Conservation (phyloP, 257 asterid species). For the Nicotiana otophora region DNA sequence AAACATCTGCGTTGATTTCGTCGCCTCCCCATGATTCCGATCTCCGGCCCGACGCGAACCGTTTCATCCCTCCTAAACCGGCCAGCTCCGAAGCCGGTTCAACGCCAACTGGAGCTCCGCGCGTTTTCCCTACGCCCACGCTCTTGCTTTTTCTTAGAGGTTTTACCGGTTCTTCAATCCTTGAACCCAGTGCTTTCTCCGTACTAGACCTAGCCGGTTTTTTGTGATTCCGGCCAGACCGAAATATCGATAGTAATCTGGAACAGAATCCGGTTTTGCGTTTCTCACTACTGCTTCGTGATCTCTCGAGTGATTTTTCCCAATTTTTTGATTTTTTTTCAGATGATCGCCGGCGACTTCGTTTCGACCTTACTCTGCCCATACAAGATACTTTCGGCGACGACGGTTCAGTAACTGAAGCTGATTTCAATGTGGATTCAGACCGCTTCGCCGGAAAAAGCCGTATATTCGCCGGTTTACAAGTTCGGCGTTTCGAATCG, state of each 20-base stretch:
- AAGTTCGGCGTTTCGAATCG: conserved; percentile 39
- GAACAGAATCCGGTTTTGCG: conserved; percentile 49
- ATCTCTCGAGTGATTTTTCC: conserved; percentile 29
- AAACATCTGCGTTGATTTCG: conserved; percentile 19
- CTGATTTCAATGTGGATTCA: conserved; percentile 33
- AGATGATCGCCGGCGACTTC: conserved; percentile 50
- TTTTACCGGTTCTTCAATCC: conserved; percentile 24
- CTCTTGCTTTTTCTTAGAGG: conserved; percentile 21
- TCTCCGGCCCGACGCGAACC: conserved; percentile 40
- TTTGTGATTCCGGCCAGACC: conserved; percentile 23
- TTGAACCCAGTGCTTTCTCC: conserved; percentile 20
- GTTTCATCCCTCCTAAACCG: conserved; percentile 38
- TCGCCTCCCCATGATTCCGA: conserved; percentile 21
- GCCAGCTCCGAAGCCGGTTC: conserved; percentile 27
- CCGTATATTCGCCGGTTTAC: conserved; percentile 36
- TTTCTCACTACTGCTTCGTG: conserved; percentile 29
- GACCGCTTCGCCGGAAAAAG: conserved; percentile 74
- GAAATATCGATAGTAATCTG: conserved; percentile 43
- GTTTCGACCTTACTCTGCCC: conserved; percentile 88
- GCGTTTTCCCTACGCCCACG: conserved; percentile 8
- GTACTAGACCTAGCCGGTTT: conserved; percentile 29
- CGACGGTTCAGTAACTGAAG: conserved; percentile 55
- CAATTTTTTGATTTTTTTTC: conserved; percentile 28
- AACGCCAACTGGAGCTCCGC: background rate
- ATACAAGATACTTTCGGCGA: conserved; percentile 95